A percentile compares a stretch with the other conserved stretches of the same genome.
Evolutionary conservation across 1,284 basidiomycete species (phyloP).

Genomic region (Microbotryum saponariae): DNA sequence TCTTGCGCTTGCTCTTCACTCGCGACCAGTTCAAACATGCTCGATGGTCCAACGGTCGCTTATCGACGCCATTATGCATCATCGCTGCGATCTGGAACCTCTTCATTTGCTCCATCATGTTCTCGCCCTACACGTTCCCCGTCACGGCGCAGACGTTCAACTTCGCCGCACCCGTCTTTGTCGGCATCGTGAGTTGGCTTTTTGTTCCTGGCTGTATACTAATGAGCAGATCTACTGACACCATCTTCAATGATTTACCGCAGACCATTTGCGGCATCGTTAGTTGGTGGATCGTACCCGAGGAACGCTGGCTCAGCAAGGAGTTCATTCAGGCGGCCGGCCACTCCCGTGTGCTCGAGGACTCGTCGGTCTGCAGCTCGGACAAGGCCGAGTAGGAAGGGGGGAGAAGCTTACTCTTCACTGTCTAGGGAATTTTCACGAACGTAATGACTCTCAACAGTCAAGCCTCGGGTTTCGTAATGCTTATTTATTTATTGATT

Average conservation of each 20-base stretch:
- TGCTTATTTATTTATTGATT: too few relatives aligned
- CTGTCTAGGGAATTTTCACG: too few relatives aligned
- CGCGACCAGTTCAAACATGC: constrained; percentile 61
- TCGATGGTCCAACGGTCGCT: constrained; percentile 60
- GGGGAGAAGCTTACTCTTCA: too few relatives aligned
- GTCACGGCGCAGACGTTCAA: constrained; percentile 63
- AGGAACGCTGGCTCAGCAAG: constrained; percentile 63
- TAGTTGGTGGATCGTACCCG: constrained; percentile 65
- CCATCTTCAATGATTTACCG: constrained; percentile 7
- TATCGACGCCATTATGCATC: constrained; percentile 58
- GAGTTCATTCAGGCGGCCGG: background rate
- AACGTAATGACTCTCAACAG: too few relatives aligned
- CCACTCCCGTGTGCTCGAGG: too few relatives aligned
- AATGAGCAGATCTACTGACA: too few relatives aligned
- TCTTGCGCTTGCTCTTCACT: constrained; percentile 61
- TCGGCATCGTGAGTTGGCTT: constrained; percentile 45
- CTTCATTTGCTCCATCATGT: constrained; percentile 45
- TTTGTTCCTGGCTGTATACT: too few relatives aligned
- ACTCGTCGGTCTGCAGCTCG: too few relatives aligned
- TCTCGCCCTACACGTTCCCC: constrained; percentile 73
- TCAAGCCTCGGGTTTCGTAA: too few relatives aligned
- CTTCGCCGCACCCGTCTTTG: constrained; percentile 59
- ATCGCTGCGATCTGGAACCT: constrained; percentile 60
- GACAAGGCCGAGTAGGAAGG: too few relatives aligned
- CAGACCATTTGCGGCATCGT: constrained; percentile 61